Conservation (phyloP, 2,329 filamentous ascomycete genomes). For the Epicoccum nigrum region DNA sequence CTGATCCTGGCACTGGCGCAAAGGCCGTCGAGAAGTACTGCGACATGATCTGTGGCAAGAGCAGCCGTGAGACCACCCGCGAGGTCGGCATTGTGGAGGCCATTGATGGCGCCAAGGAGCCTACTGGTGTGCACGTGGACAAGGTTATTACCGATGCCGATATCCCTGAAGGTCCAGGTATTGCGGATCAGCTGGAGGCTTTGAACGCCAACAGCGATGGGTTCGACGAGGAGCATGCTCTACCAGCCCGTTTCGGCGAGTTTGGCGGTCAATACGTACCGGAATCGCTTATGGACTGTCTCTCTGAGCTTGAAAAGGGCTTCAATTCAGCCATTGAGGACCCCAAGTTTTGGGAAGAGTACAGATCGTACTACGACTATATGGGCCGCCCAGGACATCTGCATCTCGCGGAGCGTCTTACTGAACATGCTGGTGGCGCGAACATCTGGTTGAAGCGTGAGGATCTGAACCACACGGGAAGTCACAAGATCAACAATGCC, state of each 20-base stretch:
- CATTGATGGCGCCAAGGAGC: slow-evolving; percentile 65
- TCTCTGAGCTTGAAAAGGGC: slow-evolving; percentile 86
- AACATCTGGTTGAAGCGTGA: slow-evolving; percentile 98
- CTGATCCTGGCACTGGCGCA: slow-evolving; percentile 68
- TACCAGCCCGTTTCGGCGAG: slow-evolving; percentile 88
- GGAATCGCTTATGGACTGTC: slow-evolving; percentile 96
- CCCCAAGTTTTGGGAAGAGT: slow-evolving; percentile 95
- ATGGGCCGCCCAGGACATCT: slow-evolving; percentile 94
- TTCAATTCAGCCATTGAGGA: slow-evolving; percentile 89
- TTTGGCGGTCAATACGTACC: slow-evolving; percentile 98
- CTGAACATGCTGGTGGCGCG: slow-evolving; percentile 85
- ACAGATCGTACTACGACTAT: slow-evolving; percentile 92
- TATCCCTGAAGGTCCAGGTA: slow-evolving; percentile 63
- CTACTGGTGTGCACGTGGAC: slow-evolving; percentile 70
- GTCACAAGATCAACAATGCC: slow-evolving; percentile 99
- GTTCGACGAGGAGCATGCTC: slow-evolving; percentile 53
- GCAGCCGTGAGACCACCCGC: slow-evolving; percentile 59
- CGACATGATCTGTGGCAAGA: slow-evolving; percentile 69
- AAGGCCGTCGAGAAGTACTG: slow-evolving; percentile 87
- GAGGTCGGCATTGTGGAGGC: slow-evolving; percentile 76
- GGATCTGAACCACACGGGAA: slow-evolving; percentile 96
- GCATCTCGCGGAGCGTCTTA: slow-evolving; percentile 86
- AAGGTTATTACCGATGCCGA: slow-evolving; percentile 68
- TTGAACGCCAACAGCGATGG: slow-evolving; percentile 67
- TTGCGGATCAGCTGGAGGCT: slow-evolving; percentile 84